phyloP scores from a whole-genome alignment of 495 filamentous ascomycete genomes.

The Aspergillus homomorphus region DNA sequence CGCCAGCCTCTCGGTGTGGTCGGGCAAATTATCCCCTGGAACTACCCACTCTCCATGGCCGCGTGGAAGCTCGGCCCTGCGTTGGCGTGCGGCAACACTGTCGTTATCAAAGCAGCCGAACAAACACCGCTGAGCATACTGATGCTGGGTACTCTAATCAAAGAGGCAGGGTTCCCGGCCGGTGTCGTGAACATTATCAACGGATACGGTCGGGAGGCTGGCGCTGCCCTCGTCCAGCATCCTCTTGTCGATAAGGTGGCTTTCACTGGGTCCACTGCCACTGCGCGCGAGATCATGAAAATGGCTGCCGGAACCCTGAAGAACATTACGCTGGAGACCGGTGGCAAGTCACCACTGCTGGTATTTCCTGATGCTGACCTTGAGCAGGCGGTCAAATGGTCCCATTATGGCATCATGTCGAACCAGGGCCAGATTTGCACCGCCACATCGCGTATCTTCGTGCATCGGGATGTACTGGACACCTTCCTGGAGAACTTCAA shows the following conservation, averaged over 20 bases:
- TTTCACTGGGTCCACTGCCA: constrained; percentile 83
- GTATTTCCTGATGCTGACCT: constrained; percentile 86
- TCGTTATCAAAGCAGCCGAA: constrained; percentile 87
- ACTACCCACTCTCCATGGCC: constrained; percentile 83
- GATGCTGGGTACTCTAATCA: constrained; percentile 71
- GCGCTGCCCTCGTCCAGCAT: constrained; percentile 74
- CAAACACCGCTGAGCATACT: constrained; percentile 85
- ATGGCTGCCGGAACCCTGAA: constrained; percentile 79
- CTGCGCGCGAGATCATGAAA: constrained; percentile 85
- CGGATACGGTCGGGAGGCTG: constrained; percentile 73
- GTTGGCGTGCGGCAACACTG: constrained; percentile 80
- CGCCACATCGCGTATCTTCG: constrained; percentile 80
- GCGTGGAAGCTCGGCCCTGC: constrained; percentile 92
- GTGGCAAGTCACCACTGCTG: constrained; percentile 80
- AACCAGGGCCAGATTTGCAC: constrained; percentile 93
- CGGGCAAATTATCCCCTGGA: constrained; percentile 92
- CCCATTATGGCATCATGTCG: constrained; percentile 67
- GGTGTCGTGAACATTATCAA: constrained; percentile 93
- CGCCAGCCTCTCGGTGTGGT: constrained; percentile 87
- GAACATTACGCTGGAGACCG: constrained; percentile 91
- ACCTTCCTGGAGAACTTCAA: constrained; percentile 73
- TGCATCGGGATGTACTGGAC: constrained; percentile 75
- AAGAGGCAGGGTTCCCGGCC: constrained; percentile 85
- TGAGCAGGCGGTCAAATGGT: constrained; percentile 84
- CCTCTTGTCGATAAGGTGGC: constrained; percentile 81